Evolutionary conservation across 1,139 yeast species (phyloP).

Genomic region (Hansenula anomala): DNA sequence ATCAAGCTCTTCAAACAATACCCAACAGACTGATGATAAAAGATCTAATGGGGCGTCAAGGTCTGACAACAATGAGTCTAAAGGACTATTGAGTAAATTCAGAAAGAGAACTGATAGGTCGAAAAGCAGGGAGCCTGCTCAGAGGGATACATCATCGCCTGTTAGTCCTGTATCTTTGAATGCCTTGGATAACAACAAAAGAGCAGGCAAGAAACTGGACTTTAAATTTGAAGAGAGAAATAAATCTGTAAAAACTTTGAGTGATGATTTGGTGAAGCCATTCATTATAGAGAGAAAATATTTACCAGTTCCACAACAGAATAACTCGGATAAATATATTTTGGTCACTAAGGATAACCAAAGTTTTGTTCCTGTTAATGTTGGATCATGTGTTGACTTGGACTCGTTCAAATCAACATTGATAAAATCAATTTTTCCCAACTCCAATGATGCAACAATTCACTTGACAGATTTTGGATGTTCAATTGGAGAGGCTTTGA

Average conservation of each 20-base stretch:
- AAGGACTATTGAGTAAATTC: slow-evolving; percentile 27
- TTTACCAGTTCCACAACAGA: slow-evolving; percentile 27
- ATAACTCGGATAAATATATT: slow-evolving; percentile 29
- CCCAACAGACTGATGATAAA: slow-evolving; percentile 13
- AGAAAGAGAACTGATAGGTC: slow-evolving; percentile 12
- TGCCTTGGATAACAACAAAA: not conserved
- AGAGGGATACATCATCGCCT: slow-evolving; percentile 8
- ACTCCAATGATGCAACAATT: slow-evolving; percentile 41
- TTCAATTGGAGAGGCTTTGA: slow-evolving; percentile 57
- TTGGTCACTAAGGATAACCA: slow-evolving; percentile 59
- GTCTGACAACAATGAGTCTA: slow-evolving; percentile 20
- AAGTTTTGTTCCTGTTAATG: slow-evolving; percentile 45
- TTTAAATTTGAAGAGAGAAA: not conserved
- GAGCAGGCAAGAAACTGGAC: not conserved
- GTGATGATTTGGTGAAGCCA: not conserved
- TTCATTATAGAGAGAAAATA: slow-evolving; percentile 27
- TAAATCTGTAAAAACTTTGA: not conserved
- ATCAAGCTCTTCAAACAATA: not conserved
- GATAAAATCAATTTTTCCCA: slow-evolving; percentile 36
- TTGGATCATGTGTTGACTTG: slow-evolving; percentile 27
- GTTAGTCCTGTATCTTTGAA: slow-evolving; percentile 11
- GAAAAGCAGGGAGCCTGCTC: slow-evolving; percentile 9
- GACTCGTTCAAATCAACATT: slow-evolving; percentile 35
- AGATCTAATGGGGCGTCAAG: slow-evolving; percentile 13
- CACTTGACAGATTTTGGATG: slow-evolving; percentile 73